A percentile compares a stretch with the other conserved stretches of the same genome.
Conservation (phyloP, 345 rosid species). For the Ailanthus altissimus region DNA sequence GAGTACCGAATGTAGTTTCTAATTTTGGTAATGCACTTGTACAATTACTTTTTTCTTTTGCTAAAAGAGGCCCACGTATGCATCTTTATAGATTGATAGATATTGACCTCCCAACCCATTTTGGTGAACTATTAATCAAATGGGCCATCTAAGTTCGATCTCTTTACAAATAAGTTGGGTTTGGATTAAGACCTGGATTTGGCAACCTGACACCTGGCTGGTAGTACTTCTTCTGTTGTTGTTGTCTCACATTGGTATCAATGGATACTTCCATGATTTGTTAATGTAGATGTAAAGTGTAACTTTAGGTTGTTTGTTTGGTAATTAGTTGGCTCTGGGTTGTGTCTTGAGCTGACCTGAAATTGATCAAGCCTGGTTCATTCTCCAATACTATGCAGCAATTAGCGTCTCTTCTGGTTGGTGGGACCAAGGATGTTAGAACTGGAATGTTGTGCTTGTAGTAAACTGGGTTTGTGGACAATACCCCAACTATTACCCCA, state of each 20-base stretch:
- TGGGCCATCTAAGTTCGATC: not conserved
- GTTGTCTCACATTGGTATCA: not conserved
- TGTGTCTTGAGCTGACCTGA: not conserved
- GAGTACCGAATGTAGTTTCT: not conserved
- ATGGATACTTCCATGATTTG: not conserved
- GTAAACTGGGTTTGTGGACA: not conserved
- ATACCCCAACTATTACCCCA: conserved; percentile 13
- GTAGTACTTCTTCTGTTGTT: not conserved
- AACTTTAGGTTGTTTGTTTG: not conserved
- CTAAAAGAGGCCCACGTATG: not conserved
- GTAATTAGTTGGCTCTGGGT: not conserved
- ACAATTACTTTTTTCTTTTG: not conserved
- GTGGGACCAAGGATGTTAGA: not conserved
- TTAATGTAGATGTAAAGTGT: not conserved
- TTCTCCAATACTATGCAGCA: not conserved
- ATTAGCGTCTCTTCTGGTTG: conserved; percentile 2
- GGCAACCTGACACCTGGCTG: conserved; percentile 6
- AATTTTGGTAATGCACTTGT: not conserved
- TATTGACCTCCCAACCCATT: not conserved
- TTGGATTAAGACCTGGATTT: conserved; percentile 15
- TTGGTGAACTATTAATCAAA: not conserved
- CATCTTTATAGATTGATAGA: not conserved
- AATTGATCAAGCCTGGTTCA: conserved; percentile 1
- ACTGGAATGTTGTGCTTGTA: not conserved
- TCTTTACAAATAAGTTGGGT: not conserved